Evolutionary conservation across 2,329 filamentous ascomycete species (phyloP).

Genomic region (Colletotrichum orchidophilum): DNA sequence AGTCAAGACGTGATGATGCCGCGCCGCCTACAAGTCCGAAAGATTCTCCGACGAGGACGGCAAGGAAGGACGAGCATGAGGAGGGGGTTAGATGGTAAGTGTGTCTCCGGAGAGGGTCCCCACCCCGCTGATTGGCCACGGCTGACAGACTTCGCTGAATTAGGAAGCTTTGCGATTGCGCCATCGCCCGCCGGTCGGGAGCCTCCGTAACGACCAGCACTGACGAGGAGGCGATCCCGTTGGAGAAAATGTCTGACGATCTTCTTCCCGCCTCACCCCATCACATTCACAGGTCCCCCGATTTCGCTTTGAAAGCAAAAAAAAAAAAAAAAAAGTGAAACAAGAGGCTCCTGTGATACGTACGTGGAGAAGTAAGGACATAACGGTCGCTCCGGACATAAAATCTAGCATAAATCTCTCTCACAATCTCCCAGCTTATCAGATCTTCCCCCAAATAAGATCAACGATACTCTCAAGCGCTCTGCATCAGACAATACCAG

Average conservation of each 20-base stretch:
- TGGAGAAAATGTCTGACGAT: conserved; percentile 27
- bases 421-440: conserved; percentile 17
- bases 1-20: not conserved
- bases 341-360: conserved; percentile 7
- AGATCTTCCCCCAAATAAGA: conserved; percentile 9
- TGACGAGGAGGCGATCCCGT: not conserved
- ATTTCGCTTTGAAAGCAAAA: conserved; percentile 16
- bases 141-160: conserved; percentile 29
- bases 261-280: conserved; percentile 19
- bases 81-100: not conserved
- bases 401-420: not conserved
- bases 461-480: not conserved
- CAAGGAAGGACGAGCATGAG: not conserved
- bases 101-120: conserved; percentile 12
- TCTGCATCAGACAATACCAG: not conserved
- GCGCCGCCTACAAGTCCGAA: conserved; percentile 5
- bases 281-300: conserved; percentile 3
- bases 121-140: conserved; percentile 24
- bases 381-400: conserved; percentile 14
- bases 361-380: not conserved
- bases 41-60: conserved; percentile 23
- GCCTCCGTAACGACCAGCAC: conserved; percentile 15
- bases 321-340: not conserved
- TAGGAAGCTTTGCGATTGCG: conserved; percentile 34
- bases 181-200: conserved; percentile 30